Evolutionary conservation across 2,329 filamentous ascomycete species (phyloP).

Genomic region (Ramularia endophylla): DNA sequence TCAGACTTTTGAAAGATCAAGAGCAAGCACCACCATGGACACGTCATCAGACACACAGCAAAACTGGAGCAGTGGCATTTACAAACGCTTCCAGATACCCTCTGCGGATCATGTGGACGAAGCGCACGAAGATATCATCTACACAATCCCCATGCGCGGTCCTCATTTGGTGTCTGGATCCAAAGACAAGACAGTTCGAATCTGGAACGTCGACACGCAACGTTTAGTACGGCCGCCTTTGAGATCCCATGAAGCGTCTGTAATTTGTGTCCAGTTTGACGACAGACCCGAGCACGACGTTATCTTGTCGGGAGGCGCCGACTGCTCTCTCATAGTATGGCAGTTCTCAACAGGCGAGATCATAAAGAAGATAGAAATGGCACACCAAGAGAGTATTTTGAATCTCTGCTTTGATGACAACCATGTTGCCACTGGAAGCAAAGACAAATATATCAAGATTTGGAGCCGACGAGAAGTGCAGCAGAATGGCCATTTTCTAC

Average conservation of each 20-base stretch:
- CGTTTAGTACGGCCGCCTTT: conserved; percentile 1
- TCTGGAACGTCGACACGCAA: conserved; percentile 13
- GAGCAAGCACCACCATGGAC: no score
- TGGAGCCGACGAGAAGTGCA: conserved; percentile 7
- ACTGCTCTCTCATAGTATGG: conserved; percentile 20
- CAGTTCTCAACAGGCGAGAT: conserved; percentile 12
- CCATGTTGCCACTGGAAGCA: conserved; percentile 10
- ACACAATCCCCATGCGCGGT: conserved; percentile 6
- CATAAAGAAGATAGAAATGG: conserved; percentile 1
- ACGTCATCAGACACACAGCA: no score
- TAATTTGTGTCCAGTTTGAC: conserved; percentile 9
- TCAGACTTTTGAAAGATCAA: no score
- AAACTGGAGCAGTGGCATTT: no score
- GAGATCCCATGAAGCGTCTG: conserved; percentile 5
- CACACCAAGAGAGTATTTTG: conserved; percentile 8
- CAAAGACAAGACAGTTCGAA: conserved; percentile 9
- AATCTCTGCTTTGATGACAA: conserved; percentile 8
- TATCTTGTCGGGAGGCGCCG: conserved; percentile 20
- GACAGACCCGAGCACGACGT: conserved; percentile 10
- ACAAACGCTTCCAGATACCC: no score
- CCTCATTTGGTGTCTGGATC: conserved; percentile 9
- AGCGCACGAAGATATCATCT: conserved; percentile 11
- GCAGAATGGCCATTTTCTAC: not conserved
- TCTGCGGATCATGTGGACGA: conserved; percentile 2
- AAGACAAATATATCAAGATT: conserved; percentile 11